Conservation (phyloP, 208 protist genomes). For the Wallacemonas sp. region DNA sequence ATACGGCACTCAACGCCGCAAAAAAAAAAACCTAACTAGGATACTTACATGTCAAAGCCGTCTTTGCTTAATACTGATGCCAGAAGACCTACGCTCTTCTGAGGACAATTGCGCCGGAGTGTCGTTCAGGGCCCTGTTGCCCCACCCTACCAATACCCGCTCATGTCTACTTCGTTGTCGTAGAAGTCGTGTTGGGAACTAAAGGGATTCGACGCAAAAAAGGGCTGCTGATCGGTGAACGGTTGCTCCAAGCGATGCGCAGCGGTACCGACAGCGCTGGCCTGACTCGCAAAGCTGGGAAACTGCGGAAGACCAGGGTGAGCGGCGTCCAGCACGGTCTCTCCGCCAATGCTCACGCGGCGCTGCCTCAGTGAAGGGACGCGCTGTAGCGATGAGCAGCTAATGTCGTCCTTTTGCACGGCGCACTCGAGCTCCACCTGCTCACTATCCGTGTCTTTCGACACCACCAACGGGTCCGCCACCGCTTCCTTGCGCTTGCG, state of each 20-base stretch:
- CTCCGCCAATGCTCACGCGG: neutral
- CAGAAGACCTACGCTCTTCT: no score
- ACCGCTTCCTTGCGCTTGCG: neutral
- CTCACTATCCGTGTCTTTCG: neutral
- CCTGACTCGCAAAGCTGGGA: neutral
- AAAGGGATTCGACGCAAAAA: no score
- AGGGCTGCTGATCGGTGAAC: neutral
- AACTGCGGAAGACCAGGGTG: conserved; percentile 1
- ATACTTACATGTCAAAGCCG: neutral
- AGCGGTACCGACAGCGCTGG: neutral
- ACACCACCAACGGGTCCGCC: neutral
- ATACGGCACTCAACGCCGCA: neutral
- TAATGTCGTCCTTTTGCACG: neutral
- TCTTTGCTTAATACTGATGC: no score
- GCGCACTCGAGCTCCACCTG: neutral
- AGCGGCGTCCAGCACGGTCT: neutral
- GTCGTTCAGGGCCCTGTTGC: no score
- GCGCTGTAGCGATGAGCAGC: neutral
- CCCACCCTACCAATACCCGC: no score
- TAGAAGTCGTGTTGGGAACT: no score
- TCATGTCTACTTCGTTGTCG: no score
- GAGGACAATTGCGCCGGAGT: no score
- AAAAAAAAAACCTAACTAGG: neutral
- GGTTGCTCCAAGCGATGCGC: neutral
- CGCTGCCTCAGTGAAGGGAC: neutral